phyloP scores from a whole-genome alignment of 495 filamentous ascomycete genomes.

The Filosporella fistucella region DNA sequence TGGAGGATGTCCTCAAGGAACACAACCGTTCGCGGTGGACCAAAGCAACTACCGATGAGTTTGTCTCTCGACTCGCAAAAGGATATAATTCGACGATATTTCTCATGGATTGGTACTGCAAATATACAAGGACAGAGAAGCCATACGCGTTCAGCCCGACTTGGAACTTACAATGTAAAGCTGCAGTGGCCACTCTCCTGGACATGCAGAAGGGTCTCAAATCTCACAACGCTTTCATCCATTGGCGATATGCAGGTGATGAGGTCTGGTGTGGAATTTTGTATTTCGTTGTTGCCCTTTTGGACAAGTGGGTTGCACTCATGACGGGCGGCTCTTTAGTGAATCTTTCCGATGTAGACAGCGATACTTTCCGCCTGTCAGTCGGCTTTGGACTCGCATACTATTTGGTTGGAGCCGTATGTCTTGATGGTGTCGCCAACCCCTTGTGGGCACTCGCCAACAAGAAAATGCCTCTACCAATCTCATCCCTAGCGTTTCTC shows the following conservation, averaged over 20 bases:
- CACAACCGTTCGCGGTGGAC: slow-evolving; percentile 12
- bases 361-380: slow-evolving; percentile 6
- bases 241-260: background rate
- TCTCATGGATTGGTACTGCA: slow-evolving; percentile 21
- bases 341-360: background rate
- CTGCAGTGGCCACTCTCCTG: background rate
- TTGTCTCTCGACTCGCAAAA: background rate
- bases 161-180: background rate
- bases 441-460: slow-evolving; percentile 17
- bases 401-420: background rate
- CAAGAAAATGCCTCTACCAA: slow-evolving; percentile 23
- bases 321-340: background rate
- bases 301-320: background rate
- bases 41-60: background rate
- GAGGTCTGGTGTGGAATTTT: background rate
- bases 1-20: slow-evolving; percentile 40
- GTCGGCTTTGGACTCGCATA: background rate
- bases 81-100: background rate
- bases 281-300: background rate
- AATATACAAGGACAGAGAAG: background rate
- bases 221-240: background rate
- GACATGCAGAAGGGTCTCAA: background rate
- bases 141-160: background rate
- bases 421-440: background rate
- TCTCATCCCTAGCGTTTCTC: background rate